Conservation (phyloP, 192 early-diverging fungal genomes). For the Obelidium mucronatum region DNA sequence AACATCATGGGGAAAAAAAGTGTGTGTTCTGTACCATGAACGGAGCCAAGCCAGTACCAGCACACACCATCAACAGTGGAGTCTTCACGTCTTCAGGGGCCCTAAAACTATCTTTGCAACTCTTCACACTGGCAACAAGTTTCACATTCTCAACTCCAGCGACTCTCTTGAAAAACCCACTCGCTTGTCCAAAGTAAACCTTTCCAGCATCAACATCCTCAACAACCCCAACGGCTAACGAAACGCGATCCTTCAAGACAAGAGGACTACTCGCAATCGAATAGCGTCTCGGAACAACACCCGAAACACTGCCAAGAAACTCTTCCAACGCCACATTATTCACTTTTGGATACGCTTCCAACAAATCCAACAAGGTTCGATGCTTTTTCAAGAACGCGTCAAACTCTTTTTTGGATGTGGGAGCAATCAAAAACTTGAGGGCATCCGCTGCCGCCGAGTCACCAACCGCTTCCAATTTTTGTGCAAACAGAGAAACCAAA, state of each 20-base stretch:
- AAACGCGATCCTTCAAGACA: not conserved
- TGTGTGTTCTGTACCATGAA: no score
- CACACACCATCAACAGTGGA: slow-evolving; percentile 83
- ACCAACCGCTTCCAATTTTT: slow-evolving; percentile 35
- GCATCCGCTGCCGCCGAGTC: slow-evolving; percentile 26
- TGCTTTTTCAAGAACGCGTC: slow-evolving; percentile 48
- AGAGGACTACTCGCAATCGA: slow-evolving; percentile 43
- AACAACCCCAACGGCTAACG: slow-evolving; percentile 38
- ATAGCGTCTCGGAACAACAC: slow-evolving; percentile 45
- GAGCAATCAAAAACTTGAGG: slow-evolving; percentile 32
- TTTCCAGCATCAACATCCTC: slow-evolving; percentile 8
- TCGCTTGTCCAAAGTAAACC: slow-evolving; percentile 28
- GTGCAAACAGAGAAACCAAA: slow-evolving; percentile 48
- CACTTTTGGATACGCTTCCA: slow-evolving; percentile 46
- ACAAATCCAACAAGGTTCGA: slow-evolving; percentile 57
- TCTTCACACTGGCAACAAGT: slow-evolving; percentile 15
- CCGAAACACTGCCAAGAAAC: slow-evolving; percentile 45
- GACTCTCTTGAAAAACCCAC: slow-evolving; percentile 32
- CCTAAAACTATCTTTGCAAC: slow-evolving; percentile 55
- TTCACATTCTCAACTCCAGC: not conserved
- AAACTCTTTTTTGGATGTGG: slow-evolving; percentile 47
- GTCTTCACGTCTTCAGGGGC: slow-evolving; percentile 60
- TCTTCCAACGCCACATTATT: slow-evolving; percentile 48
- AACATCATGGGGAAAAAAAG: not conserved
- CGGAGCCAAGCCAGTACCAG: slow-evolving; percentile 90